Percentiles rank a stretch among this genome's conserved stretches.
Conservation (phyloP, 73 alveolate genomes). For the Paramecium biaurelia region DNA sequence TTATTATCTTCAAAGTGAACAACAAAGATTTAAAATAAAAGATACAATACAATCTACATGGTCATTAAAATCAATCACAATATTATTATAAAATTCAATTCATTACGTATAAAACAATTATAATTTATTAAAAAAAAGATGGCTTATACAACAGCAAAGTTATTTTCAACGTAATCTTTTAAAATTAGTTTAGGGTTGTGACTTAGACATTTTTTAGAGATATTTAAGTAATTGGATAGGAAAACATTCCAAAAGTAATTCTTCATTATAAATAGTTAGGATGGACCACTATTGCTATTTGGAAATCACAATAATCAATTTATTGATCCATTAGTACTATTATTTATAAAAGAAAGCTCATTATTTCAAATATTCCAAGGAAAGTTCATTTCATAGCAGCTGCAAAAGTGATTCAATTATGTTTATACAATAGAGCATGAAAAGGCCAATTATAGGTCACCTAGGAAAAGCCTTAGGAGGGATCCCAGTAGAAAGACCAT, state of each 20-base stretch:
- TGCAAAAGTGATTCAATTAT: constrained; percentile 48
- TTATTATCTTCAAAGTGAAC: background rate
- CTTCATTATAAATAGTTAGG: background rate
- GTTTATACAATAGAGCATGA: constrained; percentile 55
- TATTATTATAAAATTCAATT: background rate
- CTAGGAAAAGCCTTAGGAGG: constrained; percentile 79
- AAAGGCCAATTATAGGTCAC: constrained; percentile 76
- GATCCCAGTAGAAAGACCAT: constrained; percentile 89
- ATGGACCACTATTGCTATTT: constrained; percentile 92
- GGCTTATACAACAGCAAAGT: constrained; percentile 12
- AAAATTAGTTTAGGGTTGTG: constrained; percentile 9
- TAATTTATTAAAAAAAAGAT: constrained; percentile 2
- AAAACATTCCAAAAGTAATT: constrained; percentile 56
- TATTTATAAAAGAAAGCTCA: constrained; percentile 70
- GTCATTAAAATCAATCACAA: background rate
- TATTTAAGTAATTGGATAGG: constrained; percentile 54
- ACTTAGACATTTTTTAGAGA: constrained; percentile 60
- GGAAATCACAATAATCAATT: constrained; percentile 97
- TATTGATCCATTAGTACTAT: constrained; percentile 88
- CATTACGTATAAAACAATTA: background rate
- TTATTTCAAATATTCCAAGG: constrained; percentile 65
- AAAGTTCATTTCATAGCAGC: constrained; percentile 80
- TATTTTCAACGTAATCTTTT: constrained; percentile 22
- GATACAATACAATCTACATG: background rate
- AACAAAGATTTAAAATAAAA: background rate